phyloP scores from a whole-genome alignment of 768 basidiomycete species.

The Mycena vulgaris region DNA sequence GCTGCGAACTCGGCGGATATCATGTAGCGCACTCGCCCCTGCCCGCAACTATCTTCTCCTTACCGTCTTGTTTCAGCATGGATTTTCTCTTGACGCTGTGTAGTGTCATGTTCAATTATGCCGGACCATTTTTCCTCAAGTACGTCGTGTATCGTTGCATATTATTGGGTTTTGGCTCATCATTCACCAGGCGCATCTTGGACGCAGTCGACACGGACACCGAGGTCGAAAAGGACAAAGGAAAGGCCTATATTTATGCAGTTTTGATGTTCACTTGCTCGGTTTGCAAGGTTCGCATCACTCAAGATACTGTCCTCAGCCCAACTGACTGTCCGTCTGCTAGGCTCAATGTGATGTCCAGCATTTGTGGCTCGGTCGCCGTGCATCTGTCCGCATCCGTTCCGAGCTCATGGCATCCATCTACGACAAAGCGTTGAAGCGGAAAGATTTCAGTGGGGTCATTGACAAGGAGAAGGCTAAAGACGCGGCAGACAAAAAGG shows the following conservation, averaged over 20 bases:
- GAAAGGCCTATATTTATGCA: slow-evolving; percentile 85
- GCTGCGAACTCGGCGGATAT: slow-evolving; percentile 30
- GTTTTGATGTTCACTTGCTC: slow-evolving; percentile 79
- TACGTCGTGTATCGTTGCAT: slow-evolving; percentile 44
- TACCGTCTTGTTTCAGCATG: slow-evolving; percentile 51
- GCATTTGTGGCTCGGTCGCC: slow-evolving; percentile 86
- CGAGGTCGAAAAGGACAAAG: slow-evolving; percentile 65
- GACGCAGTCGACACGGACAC: slow-evolving; percentile 53
- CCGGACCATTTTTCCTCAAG: slow-evolving; percentile 90
- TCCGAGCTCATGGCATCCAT: slow-evolving; percentile 88
- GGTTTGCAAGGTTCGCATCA: slow-evolving; percentile 60
- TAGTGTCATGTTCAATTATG: slow-evolving; percentile 83
- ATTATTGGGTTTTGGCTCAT: not conserved
- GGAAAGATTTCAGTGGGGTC: slow-evolving; percentile 88
- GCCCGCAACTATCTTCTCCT: not conserved
- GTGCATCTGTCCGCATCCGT: slow-evolving; percentile 81
- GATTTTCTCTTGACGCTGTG: slow-evolving; percentile 80
- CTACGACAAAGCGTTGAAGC: slow-evolving; percentile 90
- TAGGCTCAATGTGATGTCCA: slow-evolving; percentile 78
- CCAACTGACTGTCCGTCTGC: not conserved
- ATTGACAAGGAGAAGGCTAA: slow-evolving; percentile 53
- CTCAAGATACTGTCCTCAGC: slow-evolving; percentile 50
- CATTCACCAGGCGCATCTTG: slow-evolving; percentile 24
- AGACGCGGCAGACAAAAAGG: slow-evolving; percentile 36
- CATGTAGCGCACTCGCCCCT: slow-evolving; percentile 4